Evolutionary conservation across 2,329 filamentous ascomycete genomes (phyloP).

Genomic region (Sporothrix inflata): DNA sequence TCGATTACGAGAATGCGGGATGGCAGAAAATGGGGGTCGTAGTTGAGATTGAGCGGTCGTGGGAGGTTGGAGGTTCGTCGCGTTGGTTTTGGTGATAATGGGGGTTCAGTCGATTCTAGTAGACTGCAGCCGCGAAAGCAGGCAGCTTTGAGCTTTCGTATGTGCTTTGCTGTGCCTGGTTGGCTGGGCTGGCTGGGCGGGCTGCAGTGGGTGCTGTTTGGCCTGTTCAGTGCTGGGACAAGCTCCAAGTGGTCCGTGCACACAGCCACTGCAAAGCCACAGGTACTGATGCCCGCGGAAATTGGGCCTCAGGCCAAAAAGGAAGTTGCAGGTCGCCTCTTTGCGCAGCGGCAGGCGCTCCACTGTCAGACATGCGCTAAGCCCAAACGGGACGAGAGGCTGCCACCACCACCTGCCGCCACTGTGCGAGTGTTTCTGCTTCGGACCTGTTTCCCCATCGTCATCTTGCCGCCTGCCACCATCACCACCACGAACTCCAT

Average conservation of each 20-base stretch:
- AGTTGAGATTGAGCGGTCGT: background rate
- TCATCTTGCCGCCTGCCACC: slow-evolving; percentile 22
- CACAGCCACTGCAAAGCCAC: background rate
- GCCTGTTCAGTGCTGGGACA: background rate
- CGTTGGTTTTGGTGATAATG: slow-evolving; percentile 16
- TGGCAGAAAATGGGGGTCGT: background rate
- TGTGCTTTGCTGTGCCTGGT: slow-evolving; percentile 24
- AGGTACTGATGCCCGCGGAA: background rate
- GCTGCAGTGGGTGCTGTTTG: background rate
- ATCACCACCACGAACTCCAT: background rate
- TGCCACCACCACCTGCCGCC: background rate
- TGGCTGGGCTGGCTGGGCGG: background rate
- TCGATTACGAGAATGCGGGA: background rate
- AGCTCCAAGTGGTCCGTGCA: slow-evolving; percentile 26
- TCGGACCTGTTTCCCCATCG: slow-evolving; percentile 19
- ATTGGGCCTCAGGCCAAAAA: slow-evolving; percentile 25
- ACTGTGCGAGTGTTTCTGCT: slow-evolving; percentile 12
- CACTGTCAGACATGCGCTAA: slow-evolving; percentile 12
- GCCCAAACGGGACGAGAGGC: slow-evolving; percentile 8
- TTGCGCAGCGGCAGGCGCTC: background rate
- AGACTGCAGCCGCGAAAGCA: slow-evolving; percentile 25
- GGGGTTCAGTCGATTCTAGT: background rate
- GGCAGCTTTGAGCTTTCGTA: slow-evolving; percentile 37
- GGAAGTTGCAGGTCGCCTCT: background rate
- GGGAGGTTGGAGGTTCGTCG: background rate